Evolutionary conservation across 306 rosid genomes (phyloP).

Genomic region (Vigna hirtella): DNA sequence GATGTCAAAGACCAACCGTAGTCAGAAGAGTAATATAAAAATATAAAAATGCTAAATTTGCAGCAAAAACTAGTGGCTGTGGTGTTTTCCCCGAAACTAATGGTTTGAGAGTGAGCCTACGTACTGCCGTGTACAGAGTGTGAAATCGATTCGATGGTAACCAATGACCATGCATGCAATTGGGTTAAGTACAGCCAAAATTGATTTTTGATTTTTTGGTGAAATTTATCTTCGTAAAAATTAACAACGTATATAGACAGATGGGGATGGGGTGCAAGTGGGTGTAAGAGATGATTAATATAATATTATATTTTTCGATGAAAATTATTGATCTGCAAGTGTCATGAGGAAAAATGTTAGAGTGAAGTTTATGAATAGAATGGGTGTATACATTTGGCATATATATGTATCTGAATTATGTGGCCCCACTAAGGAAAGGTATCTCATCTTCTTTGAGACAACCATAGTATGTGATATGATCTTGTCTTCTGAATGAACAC

Average conservation of each 20-base stretch:
- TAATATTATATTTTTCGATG: not conserved
- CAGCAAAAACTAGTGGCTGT: slow-evolving; percentile 46
- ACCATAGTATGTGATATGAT: slow-evolving; percentile 4
- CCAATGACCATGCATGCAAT: slow-evolving; percentile 17
- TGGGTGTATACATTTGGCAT: slow-evolving; percentile 32
- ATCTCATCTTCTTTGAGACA: not conserved
- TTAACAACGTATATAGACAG: not conserved
- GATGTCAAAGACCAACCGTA: slow-evolving; percentile 36
- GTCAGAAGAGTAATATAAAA: slow-evolving; percentile 28
- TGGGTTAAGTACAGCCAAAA: slow-evolving; percentile 41
- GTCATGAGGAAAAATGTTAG: slow-evolving; percentile 20
- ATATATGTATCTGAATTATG: not conserved
- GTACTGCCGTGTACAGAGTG: slow-evolving; percentile 13
- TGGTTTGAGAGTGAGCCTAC: slow-evolving; percentile 30
- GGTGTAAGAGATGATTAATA: not conserved
- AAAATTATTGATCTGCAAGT: slow-evolving; percentile 19
- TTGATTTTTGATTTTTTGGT: not conserved
- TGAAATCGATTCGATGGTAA: slow-evolving; percentile 10
- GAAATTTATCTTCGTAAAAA: not conserved
- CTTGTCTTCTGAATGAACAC: not conserved
- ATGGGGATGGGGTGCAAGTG: slow-evolving; percentile 25
- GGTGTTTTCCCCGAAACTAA: slow-evolving; percentile 38
- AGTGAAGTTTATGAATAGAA: not conserved
- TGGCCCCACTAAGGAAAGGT: not conserved
- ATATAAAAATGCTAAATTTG: not conserved